phyloP scores from a whole-genome alignment of 768 basidiomycete genomes.

The Goffeauzyma gilvescens region DNA sequence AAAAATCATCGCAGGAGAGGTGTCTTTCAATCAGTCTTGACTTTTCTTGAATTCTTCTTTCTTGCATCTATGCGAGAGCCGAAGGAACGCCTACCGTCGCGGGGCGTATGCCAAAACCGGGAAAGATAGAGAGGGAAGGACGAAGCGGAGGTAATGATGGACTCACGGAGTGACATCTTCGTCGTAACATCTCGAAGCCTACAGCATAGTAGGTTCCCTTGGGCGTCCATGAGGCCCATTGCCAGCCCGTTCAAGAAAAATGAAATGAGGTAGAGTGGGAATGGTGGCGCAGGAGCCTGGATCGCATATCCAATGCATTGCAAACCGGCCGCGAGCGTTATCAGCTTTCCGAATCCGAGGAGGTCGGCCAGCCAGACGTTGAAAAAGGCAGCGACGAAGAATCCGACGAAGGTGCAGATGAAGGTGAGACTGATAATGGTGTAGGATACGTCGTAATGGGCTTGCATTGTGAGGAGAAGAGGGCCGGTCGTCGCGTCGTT shows the following conservation, averaged over 20 bases:
- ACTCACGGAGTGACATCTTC: conserved; percentile 33
- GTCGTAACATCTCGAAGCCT: conserved; percentile 33
- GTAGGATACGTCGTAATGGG: conserved; percentile 36
- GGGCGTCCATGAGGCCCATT: conserved; percentile 38
- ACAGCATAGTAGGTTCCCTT: conserved; percentile 38
- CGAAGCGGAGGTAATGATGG: no score
- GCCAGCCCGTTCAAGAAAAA: conserved; percentile 38
- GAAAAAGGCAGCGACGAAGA: conserved; percentile 36
- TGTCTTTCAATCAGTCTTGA: no score
- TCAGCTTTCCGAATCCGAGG: conserved; percentile 27
- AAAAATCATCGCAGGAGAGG: no score
- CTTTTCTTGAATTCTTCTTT: no score
- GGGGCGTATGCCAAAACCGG: no score
- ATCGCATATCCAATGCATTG: conserved; percentile 27
- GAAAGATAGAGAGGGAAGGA: no score
- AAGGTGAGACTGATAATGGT: conserved; percentile 47
- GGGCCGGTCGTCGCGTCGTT: conserved; percentile 13
- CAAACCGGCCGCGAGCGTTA: conserved; percentile 4
- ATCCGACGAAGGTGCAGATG: conserved; percentile 37
- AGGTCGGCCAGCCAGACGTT: conserved; percentile 37
- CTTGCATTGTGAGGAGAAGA: conserved; percentile 13
- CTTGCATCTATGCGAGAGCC: no score
- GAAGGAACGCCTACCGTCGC: no score
- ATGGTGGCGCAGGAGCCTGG: conserved; percentile 36
- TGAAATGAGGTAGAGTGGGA: conserved; percentile 36